Conservation (phyloP, 1,139 yeast species). For the Blastobotrys proliferans region DNA sequence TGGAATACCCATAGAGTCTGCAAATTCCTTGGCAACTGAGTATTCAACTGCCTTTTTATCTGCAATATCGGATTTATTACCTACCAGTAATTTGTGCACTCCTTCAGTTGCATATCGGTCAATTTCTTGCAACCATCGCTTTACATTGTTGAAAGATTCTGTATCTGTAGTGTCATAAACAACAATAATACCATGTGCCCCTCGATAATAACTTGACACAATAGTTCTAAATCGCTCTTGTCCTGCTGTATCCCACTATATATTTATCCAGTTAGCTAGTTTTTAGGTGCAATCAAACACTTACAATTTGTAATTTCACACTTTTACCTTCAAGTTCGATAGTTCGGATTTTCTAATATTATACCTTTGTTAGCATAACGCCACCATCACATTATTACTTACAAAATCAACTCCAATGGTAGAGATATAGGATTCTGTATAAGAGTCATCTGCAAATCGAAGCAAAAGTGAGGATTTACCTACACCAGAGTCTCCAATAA, state of each 20-base stretch:
- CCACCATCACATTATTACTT: slow-evolving; percentile 13
- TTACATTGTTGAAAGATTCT: slow-evolving; percentile 94
- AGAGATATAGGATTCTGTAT: slow-evolving; percentile 94
- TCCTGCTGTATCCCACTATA: slow-evolving; percentile 94
- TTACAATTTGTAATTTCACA: slow-evolving; percentile 80
- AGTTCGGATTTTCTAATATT: slow-evolving; percentile 77
- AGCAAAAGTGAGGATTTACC: slow-evolving; percentile 93
- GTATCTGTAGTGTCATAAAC: slow-evolving; percentile 98
- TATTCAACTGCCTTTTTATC: slow-evolving; percentile 96
- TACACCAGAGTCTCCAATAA: slow-evolving; percentile 98
- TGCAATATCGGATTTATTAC: slow-evolving; percentile 91
- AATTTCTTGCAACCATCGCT: slow-evolving; percentile 98
- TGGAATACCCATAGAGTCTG: slow-evolving; percentile 93
- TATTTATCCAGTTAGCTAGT: neutral
- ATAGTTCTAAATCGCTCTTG: slow-evolving; percentile 98
- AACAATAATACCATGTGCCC: slow-evolving; percentile 97
- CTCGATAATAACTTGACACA: slow-evolving; percentile 97
- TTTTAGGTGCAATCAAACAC: slow-evolving; percentile 11
- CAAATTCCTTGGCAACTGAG: slow-evolving; percentile 95
- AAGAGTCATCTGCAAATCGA: slow-evolving; percentile 96
- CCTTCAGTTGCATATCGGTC: slow-evolving; percentile 98
- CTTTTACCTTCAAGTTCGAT: slow-evolving; percentile 96
- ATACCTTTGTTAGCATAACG: neutral
- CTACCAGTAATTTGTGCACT: slow-evolving; percentile 91
- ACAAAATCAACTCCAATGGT: slow-evolving; percentile 95